These are phyloP conservation scores for Pisolithus tinctorius DNA, from an alignment of 768 basidiomycete genomes.

Conservation along the genomic window DNA sequence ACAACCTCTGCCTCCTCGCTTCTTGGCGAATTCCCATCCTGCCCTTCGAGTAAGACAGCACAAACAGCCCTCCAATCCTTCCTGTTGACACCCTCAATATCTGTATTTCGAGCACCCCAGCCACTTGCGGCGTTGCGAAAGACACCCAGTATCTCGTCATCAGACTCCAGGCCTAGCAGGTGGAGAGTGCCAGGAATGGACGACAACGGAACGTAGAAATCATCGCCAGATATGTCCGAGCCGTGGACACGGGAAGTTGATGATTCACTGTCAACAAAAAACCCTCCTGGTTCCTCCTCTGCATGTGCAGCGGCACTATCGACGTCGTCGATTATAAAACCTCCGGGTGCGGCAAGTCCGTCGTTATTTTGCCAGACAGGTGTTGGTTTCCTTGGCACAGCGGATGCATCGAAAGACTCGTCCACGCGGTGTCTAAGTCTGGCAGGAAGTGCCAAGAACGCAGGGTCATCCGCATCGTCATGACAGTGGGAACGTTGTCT, in stretches of 20 bases:
- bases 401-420: conserved; percentile 36
- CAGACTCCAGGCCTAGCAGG: conserved; percentile 56
- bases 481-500: neutral
- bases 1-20: conserved; percentile 10
- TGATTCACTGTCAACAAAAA: conserved; percentile 19
- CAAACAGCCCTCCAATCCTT: conserved; percentile 82
- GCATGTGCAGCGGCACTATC: conserved; percentile 8
- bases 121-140: conserved; percentile 73
- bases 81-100: conserved; percentile 40
- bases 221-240: neutral
- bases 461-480: conserved; percentile 10
- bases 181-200: conserved; percentile 57
- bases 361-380: neutral
- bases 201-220: conserved; percentile 42
- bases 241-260: conserved; percentile 2
- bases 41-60: conserved; percentile 55
- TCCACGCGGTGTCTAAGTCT: conserved; percentile 44
- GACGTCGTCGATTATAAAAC: conserved; percentile 27
- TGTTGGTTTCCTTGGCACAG: neutral
- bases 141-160: conserved; percentile 67
- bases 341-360: conserved; percentile 18
- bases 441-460: conserved; percentile 36
- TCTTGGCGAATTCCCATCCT: conserved; percentile 18
- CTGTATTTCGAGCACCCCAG: conserved; percentile 41
- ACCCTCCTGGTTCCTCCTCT: conserved; percentile 23